A percentile compares a stretch with the other conserved stretches of the same genome.
phyloP scores from a whole-genome alignment of 2,329 filamentous ascomycete species.

The Colletotrichum abscissum region DNA sequence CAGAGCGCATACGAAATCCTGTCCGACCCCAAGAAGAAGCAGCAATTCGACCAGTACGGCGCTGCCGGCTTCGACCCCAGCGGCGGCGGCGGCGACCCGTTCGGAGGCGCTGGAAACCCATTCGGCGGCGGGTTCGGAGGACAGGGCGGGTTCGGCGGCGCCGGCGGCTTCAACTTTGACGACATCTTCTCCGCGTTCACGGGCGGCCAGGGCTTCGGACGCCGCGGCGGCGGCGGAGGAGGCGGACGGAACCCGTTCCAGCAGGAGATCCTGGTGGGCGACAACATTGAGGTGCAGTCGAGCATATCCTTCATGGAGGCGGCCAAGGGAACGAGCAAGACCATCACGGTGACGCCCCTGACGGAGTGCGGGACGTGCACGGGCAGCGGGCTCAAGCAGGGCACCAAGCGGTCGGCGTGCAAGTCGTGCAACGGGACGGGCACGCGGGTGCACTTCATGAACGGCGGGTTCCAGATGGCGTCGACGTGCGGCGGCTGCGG shows the following conservation, averaged over 20 bases:
- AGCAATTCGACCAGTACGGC: constrained; percentile 92
- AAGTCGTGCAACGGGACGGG: constrained; percentile 87
- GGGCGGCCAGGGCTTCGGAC: constrained; percentile 64
- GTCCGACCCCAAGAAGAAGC: constrained; percentile 91
- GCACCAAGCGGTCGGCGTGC: constrained; percentile 79
- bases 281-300: constrained; percentile 94
- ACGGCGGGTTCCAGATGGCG: constrained; percentile 95
- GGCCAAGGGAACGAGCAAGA: constrained; percentile 88
- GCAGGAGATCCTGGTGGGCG: constrained; percentile 87
- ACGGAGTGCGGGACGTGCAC: constrained; percentile 84
- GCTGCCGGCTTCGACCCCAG: constrained; percentile 87
- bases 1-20: constrained; percentile 95
- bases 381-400: constrained; percentile 86
- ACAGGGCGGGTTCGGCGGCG: constrained; percentile 77
- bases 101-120: constrained; percentile 72
- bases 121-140: constrained; percentile 68
- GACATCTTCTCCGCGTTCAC: constrained; percentile 93
- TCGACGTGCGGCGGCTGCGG: constrained; percentile 86
- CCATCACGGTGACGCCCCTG: constrained; percentile 87
- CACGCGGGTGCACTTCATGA: constrained; percentile 87
- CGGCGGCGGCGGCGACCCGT: constrained; percentile 70
- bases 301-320: constrained; percentile 97
- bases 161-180: constrained; percentile 91
- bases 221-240: constrained; percentile 51
- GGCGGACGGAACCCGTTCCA: constrained; percentile 75